phyloP scores from a whole-genome alignment of 495 filamentous ascomycete species.

The Bacidia gigantensis region DNA sequence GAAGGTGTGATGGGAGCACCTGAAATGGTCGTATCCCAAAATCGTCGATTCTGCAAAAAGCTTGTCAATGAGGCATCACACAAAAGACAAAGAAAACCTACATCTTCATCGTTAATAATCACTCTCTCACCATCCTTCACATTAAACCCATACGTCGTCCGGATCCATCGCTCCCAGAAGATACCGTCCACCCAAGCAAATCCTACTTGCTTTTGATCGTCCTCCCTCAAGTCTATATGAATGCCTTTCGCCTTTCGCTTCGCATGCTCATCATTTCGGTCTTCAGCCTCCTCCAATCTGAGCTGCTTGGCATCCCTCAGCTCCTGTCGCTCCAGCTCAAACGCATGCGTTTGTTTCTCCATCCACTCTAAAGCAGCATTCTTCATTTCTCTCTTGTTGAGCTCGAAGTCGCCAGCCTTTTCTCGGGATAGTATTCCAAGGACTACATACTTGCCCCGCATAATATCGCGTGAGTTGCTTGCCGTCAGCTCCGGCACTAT shows the following conservation, averaged over 20 bases:
- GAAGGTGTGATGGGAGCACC: slow-evolving; percentile 79
- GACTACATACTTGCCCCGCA: slow-evolving; percentile 86
- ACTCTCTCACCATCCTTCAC: slow-evolving; percentile 76
- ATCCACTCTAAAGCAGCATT: slow-evolving; percentile 94
- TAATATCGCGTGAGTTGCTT: slow-evolving; percentile 82
- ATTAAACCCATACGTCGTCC: slow-evolving; percentile 84
- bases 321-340: slow-evolving; percentile 83
- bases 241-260: slow-evolving; percentile 82
- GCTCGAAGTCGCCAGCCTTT: slow-evolving; percentile 61
- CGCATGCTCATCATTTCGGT: slow-evolving; percentile 78
- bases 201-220: slow-evolving; percentile 73
- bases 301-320: slow-evolving; percentile 87
- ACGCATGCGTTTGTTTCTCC: slow-evolving; percentile 80
- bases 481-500: slow-evolving; percentile 91
- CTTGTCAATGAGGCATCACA: background rate
- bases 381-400: slow-evolving; percentile 79
- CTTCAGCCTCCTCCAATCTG: slow-evolving; percentile 90
- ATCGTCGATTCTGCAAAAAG: slow-evolving; percentile 57
- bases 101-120: slow-evolving; percentile 94
- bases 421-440: slow-evolving; percentile 77
- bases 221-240: slow-evolving; percentile 72
- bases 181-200: slow-evolving; percentile 99
- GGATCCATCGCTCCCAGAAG: slow-evolving; percentile 95
- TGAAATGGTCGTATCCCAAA: slow-evolving; percentile 87
- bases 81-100: slow-evolving; percentile 34